Evolutionary conservation across 202 grass and related monocot species (phyloP), one percentile per base, ranked within the genome.

Genomic region (Setaria italica): DNA sequence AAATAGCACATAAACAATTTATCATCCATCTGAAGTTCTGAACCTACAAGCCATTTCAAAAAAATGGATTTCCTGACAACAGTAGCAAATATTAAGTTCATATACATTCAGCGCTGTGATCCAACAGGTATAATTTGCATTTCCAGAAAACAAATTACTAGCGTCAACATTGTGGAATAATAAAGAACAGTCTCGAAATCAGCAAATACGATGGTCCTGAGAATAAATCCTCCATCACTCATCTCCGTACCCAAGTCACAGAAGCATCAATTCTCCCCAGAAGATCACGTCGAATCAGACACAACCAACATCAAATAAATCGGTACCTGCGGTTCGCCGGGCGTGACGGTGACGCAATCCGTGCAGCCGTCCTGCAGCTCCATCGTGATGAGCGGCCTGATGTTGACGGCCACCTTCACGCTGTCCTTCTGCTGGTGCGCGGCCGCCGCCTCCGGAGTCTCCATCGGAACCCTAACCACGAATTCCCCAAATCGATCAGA

Each of bases 401-500:
- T 75, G 70, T 99, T 99, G 72, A 99, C 93, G 14, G 90, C 93
- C 3, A 99, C 97, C 88, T 96, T 99, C 33, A 99, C 97, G 71
- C 88, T 91, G 35, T 99, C 97, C 50, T 88, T 88, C 59, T 87
- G 76, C 53, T 77, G 87, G n/a, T 76, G 17, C 72, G 78, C 72
- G 19, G 33, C 70, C 20, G 56, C 69, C 77, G 77, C 84, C 59
- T 99, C 97, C 42, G 76, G 60, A 33, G 57, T 19, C 56, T 95
- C 97, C 97, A 96, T 96, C 69, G 49, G 46, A 79, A 85, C 77
- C 80, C 83, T 90, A 79, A 42, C 57, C 63, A 70, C 20, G 67
- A 71, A 70, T 50, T 8, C 57, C 20, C 30, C 19, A n/a, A 46
- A 43, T 5, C 9, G 14, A 70, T 85, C 49, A 87, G 57, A 51